Percentiles rank a stretch among this genome's conserved stretches.
phyloP scores from a whole-genome alignment of 768 basidiomycete genomes.

The Russula dissimulans region DNA sequence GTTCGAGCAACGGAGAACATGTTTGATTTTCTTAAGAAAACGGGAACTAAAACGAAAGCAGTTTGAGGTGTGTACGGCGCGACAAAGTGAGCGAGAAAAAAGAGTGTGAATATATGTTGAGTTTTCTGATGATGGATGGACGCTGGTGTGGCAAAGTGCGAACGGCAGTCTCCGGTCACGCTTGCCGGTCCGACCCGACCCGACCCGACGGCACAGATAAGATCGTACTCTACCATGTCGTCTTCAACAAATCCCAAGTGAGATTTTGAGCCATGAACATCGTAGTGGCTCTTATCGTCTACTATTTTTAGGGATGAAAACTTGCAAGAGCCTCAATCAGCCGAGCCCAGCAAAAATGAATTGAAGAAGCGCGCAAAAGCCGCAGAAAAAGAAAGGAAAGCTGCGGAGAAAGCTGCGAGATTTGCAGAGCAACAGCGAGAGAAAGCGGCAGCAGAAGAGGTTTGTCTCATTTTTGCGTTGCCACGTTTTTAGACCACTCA shows the following conservation, averaged over 20 bases:
- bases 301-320: background rate
- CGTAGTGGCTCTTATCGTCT: background rate
- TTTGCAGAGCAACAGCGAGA: constrained; percentile 65
- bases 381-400: constrained; percentile 83
- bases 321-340: constrained; percentile 7
- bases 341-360: constrained; percentile 75
- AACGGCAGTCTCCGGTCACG: background rate
- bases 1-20: constrained; percentile 37
- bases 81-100: constrained; percentile 6
- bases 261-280: background rate
- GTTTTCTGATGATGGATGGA: constrained; percentile 1
- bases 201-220: constrained; percentile 2
- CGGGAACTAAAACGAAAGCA: constrained; percentile 18
- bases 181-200: background rate
- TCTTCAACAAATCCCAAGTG: constrained; percentile 13
- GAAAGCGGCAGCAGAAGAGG: constrained; percentile 56
- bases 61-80: constrained; percentile 21
- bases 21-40: constrained; percentile 20
- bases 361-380: constrained; percentile 88
- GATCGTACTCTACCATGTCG: constrained; percentile 13
- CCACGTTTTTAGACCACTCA: background rate
- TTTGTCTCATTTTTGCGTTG: constrained; percentile 24
- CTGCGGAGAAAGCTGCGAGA: constrained; percentile 76
- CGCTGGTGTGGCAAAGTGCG: background rate
- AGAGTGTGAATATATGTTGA: background rate